A percentile compares a stretch with the other conserved stretches of the same genome.
Conservation (phyloP, 2,329 filamentous ascomycete genomes). For the Colletotrichum godetiae region DNA sequence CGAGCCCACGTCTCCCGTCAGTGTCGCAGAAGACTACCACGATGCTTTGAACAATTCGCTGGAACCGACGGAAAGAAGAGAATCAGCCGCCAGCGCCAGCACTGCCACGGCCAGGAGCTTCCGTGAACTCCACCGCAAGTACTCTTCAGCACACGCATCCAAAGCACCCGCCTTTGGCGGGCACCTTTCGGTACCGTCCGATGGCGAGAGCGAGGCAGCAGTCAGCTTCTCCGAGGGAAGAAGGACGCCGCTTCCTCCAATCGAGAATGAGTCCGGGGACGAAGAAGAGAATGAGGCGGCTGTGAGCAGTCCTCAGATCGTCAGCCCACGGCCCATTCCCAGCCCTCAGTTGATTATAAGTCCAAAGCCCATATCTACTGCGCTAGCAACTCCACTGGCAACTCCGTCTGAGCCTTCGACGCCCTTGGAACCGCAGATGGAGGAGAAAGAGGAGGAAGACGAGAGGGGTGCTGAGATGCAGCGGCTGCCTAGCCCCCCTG, state of each 20-base stretch:
- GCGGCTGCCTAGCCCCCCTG: constrained; percentile 42
- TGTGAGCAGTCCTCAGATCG: background rate
- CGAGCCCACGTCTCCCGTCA: constrained; percentile 51
- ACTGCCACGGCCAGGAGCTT: constrained; percentile 76
- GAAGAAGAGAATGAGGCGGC: constrained; percentile 25
- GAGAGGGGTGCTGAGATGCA: constrained; percentile 40
- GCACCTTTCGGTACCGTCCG: constrained; percentile 60
- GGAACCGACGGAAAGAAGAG: constrained; percentile 63
- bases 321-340: constrained; percentile 5
- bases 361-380: constrained; percentile 9
- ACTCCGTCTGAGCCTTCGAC: background rate
- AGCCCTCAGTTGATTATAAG: constrained; percentile 11
- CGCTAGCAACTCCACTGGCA: background rate
- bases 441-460: constrained; percentile 34
- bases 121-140: constrained; percentile 70
- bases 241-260: constrained; percentile 65
- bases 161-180: constrained; percentile 54
- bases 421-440: background rate
- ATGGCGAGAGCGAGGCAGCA: constrained; percentile 70
- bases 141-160: constrained; percentile 63
- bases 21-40: constrained; percentile 55
- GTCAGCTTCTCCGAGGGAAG: constrained; percentile 70
- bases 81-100: constrained; percentile 73
- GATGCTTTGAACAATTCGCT: constrained; percentile 59
- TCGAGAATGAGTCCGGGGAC: constrained; percentile 53